Evolutionary conservation across 2,329 filamentous ascomycete genomes (phyloP).

Genomic region (Fusarium proliferatum): DNA sequence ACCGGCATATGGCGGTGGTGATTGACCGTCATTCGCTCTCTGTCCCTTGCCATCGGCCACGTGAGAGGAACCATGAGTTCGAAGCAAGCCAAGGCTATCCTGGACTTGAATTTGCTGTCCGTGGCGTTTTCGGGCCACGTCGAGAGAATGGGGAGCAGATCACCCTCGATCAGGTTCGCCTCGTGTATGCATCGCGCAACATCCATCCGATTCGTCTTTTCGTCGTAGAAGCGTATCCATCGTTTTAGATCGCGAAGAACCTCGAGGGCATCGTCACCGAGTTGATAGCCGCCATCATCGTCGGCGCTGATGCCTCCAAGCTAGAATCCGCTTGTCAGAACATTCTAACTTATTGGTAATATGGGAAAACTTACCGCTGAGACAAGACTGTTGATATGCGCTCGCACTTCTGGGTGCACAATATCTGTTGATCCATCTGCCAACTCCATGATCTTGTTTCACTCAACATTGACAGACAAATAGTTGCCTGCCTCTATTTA

Average conservation of each 20-base stretch:
- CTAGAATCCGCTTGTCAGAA: constrained; percentile 58
- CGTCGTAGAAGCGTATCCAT: constrained; percentile 95
- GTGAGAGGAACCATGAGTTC: constrained; percentile 93
- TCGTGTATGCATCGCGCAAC: constrained; percentile 93
- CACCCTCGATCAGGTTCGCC: constrained; percentile 89
- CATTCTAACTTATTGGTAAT: not conserved
- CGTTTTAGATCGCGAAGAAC: constrained; percentile 92
- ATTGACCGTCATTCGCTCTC: constrained; percentile 87
- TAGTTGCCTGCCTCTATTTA: constrained; percentile 24
- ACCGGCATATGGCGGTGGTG: constrained; percentile 93
- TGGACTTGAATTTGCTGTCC: constrained; percentile 79
- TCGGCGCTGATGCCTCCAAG: constrained; percentile 85
- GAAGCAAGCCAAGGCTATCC: constrained; percentile 85
- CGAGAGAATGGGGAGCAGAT: constrained; percentile 89
- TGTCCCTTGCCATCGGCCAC: constrained; percentile 87
- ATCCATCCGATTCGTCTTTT: constrained; percentile 92
- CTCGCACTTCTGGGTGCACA: constrained; percentile 91
- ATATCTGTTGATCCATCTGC: constrained; percentile 65
- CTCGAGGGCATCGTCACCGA: constrained; percentile 92
- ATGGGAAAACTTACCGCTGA: constrained; percentile 76
- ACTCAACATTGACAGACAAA: constrained; percentile 17
- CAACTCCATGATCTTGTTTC: constrained; percentile 61
- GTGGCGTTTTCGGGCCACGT: constrained; percentile 79
- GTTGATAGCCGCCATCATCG: constrained; percentile 83
- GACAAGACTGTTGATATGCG: constrained; percentile 92